Evolutionary conservation across 2,329 filamentous ascomycete genomes (phyloP).

Genomic region (Colletotrichum sp.): DNA sequence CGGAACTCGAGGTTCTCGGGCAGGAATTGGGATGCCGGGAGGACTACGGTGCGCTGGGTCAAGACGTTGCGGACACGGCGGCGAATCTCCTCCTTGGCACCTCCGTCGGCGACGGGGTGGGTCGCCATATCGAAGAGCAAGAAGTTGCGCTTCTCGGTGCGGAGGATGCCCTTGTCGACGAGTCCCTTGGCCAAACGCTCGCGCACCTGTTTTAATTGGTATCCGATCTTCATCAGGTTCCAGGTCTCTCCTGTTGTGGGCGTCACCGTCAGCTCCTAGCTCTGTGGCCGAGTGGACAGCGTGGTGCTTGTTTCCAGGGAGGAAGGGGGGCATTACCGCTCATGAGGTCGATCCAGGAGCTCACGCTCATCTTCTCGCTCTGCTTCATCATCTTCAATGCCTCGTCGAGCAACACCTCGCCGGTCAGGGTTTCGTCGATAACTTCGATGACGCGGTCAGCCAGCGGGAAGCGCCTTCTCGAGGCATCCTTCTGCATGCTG

Average conservation of each 20-base stretch:
- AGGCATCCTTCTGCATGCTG: constrained; percentile 97
- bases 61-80: constrained; percentile 90
- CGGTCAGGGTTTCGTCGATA: constrained; percentile 93
- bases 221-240: constrained; percentile 99
- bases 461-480: constrained; percentile 88
- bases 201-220: constrained; percentile 98
- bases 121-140: constrained; percentile 99
- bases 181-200: constrained; percentile 96
- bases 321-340: constrained; percentile 70
- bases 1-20: constrained; percentile 95
- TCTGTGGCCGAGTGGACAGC: not conserved
- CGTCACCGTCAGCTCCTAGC: not conserved
- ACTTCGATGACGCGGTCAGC: constrained; percentile 96
- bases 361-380: constrained; percentile 99
- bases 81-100: constrained; percentile 96
- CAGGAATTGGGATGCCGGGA: constrained; percentile 85
- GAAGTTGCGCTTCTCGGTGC: constrained; percentile 99
- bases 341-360: constrained; percentile 98
- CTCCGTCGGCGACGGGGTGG: constrained; percentile 93
- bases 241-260: constrained; percentile 85
- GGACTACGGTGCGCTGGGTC: constrained; percentile 91
- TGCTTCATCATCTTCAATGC: constrained; percentile 99
- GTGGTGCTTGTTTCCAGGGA: not conserved
- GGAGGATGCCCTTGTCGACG: constrained; percentile 97
- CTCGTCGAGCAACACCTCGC: constrained; percentile 96